Conservation (phyloP, 805 yeast species). For the Huiozyma sinensis region DNA sequence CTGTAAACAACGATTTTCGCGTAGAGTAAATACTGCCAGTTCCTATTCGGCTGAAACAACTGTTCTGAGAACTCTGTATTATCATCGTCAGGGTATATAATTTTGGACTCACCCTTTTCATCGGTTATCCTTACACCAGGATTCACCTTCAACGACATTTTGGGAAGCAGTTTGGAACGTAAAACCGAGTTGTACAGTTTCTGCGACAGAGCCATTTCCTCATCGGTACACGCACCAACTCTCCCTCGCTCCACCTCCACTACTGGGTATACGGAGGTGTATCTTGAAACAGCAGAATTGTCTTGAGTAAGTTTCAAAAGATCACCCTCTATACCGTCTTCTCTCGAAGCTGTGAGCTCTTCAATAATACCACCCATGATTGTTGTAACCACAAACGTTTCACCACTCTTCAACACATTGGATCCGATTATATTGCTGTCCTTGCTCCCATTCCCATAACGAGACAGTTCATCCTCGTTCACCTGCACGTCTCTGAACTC, state of each 20-base stretch:
- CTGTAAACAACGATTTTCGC: constrained; percentile 71
- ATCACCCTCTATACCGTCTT: constrained; percentile 31
- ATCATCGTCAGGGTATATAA: constrained; percentile 36
- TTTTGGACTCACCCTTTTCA: constrained; percentile 38
- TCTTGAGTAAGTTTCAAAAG: constrained; percentile 9
- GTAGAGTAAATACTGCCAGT: constrained; percentile 49
- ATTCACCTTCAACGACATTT: constrained; percentile 36
- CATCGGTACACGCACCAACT: constrained; percentile 72
- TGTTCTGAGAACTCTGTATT: constrained; percentile 12
- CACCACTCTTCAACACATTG: constrained; percentile 56
- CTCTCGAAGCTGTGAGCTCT: constrained; percentile 34
- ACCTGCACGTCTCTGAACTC: constrained; percentile 57
- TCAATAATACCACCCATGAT: constrained; percentile 60
- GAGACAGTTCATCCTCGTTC: constrained; percentile 30
- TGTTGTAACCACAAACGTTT: constrained; percentile 62
- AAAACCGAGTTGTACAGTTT: constrained; percentile 47
- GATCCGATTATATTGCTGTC: constrained; percentile 45
- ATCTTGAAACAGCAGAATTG: constrained; percentile 22
- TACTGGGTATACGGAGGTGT: constrained; percentile 51
- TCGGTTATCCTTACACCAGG: constrained; percentile 38
- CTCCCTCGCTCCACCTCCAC: constrained; percentile 71
- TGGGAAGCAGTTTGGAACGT: constrained; percentile 44
- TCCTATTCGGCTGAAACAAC: constrained; percentile 29
- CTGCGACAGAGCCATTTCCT: constrained; percentile 70
- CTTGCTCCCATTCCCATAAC: constrained; percentile 29